These are phyloP conservation scores for Apiotrichum laibachii DNA, from an alignment of 1,284 basidiomycete species.

Conservation along the genomic window DNA sequence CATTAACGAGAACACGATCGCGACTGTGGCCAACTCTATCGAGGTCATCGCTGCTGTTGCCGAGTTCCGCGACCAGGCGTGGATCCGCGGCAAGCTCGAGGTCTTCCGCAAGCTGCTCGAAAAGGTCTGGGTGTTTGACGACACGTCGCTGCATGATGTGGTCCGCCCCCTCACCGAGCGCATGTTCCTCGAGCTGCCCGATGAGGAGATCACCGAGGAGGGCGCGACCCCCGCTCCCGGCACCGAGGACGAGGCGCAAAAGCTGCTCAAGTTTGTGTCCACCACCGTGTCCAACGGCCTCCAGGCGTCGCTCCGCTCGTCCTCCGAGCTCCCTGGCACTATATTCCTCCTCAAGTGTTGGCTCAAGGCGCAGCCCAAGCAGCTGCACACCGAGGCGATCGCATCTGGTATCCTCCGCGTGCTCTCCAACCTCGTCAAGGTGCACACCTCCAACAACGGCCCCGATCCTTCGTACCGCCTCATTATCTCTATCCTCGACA, in stretches of 20 bases:
- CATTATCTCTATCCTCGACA: slow-evolving; percentile 56
- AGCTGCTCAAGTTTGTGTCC: slow-evolving; percentile 77
- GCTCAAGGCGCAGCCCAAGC: slow-evolving; percentile 74
- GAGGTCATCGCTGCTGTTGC: slow-evolving; percentile 87
- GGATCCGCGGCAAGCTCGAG: slow-evolving; percentile 73
- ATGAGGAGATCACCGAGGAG: slow-evolving; percentile 62
- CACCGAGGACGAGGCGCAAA: slow-evolving; percentile 60
- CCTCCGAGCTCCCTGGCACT: slow-evolving; percentile 64
- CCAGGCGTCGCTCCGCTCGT: slow-evolving; percentile 35
- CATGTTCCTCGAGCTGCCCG: slow-evolving; percentile 77
- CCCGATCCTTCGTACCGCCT: slow-evolving; percentile 50
- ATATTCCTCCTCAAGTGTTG: slow-evolving; percentile 86
- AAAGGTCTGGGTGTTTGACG: slow-evolving; percentile 78
- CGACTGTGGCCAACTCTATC: slow-evolving; percentile 75
- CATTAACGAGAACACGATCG: slow-evolving; percentile 65
- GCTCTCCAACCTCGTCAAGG: slow-evolving; percentile 80
- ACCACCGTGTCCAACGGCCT: slow-evolving; percentile 72
- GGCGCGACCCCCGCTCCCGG: slow-evolving; percentile 44
- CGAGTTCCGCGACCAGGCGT: slow-evolving; percentile 76
- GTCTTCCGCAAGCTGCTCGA: slow-evolving; percentile 86
- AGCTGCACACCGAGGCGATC: slow-evolving; percentile 73
- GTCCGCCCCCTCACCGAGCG: slow-evolving; percentile 82
- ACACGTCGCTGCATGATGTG: slow-evolving; percentile 70
- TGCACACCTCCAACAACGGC: slow-evolving; percentile 66
- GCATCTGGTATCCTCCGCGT: slow-evolving; percentile 75